Evolutionary conservation across 2,329 filamentous ascomycete species (phyloP).

Genomic region (Niveomyces coronatus): DNA sequence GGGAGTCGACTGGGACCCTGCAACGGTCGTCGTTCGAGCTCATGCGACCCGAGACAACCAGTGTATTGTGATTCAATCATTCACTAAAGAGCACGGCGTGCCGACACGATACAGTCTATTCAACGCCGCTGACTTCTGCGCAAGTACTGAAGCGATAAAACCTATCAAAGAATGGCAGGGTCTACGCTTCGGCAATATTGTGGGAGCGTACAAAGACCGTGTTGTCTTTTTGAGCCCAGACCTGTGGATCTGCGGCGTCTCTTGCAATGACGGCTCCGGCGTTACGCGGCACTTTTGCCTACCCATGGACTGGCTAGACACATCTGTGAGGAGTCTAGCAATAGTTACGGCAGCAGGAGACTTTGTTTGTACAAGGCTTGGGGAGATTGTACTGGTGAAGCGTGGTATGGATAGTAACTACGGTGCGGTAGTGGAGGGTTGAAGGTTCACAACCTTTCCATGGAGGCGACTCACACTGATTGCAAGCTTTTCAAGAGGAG

Average conservation of each 20-base stretch:
- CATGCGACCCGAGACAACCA: not conserved
- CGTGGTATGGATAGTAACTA: slow-evolving; percentile 1
- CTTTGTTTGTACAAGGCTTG: not conserved
- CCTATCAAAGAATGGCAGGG: not conserved
- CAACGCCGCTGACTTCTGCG: not conserved
- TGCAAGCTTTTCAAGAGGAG: too few species aligned
- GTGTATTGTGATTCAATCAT: not conserved
- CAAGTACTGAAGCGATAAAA: not conserved
- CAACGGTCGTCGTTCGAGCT: not conserved
- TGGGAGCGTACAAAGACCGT: not conserved
- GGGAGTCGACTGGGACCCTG: not conserved
- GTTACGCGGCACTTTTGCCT: slow-evolving; percentile 1
- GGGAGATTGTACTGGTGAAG: not conserved
- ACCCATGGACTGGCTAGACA: slow-evolving; percentile 2
- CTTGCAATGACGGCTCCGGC: not conserved
- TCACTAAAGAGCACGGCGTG: not conserved
- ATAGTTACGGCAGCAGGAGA: not conserved
- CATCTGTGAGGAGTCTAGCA: not conserved
- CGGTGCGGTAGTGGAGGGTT: not conserved
- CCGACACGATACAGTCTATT: not conserved
- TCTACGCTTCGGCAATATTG: not conserved
- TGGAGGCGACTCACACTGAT: too few species aligned
- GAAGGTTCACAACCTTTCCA: too few species aligned
- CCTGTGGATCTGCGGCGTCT: not conserved
- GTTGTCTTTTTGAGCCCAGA: slow-evolving; percentile 1